Base-by-base conservation (phyloP, 2,329 filamentous ascomycete species). In the Penicillium sp. region DNA sequence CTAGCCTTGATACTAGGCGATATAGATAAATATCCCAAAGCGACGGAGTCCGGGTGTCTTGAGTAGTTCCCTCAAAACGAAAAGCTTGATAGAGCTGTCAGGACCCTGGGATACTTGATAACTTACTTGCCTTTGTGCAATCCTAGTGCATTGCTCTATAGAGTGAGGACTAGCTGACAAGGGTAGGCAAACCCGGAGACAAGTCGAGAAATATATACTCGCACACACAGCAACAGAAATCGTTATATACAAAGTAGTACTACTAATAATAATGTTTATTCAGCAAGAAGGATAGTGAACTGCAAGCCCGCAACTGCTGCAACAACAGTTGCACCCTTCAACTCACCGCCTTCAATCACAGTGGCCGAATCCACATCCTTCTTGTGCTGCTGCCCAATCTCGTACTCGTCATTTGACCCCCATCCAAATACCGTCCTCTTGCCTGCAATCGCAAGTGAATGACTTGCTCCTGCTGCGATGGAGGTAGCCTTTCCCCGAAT, bases 371-470 rank as follows among this genome's bases (percentile, higher is more conserved):
- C 83, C 30, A 94, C 83, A 69, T 94, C 91, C 26, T 63, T 64
- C 11, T 44, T 47, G 11, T 56, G 48, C 7, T 57, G 52, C 11
- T 64, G 58, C 13, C 90, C 91, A 31, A 90, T 89, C 79, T 95
- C 88, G 65, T 87, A 89, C 75, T 90, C 93, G 76, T 90, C 91
- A 83, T 95, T 95, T 21, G 92, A 82, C 21, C 91, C 91, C 91
- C 91, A 95, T 0, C 87, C 85, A 77, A 86, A 93, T 29, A 92
- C 88, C n/a, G 83, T 80, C 21, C 87, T 86, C 29, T 87, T 83
- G 64, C 86, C 85, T 65, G 84, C 84, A 52, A 91, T 84, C 54
- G 87, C 88, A 69, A 95, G 92, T 69, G 87, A 90, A 79, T 94
- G 91, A 76, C 92, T 92, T 6, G 53, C 44, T 3, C 60, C 64